phyloP scores from a whole-genome alignment of 2,329 filamentous ascomycete genomes.

The Sarocladiaceae sp. region DNA sequence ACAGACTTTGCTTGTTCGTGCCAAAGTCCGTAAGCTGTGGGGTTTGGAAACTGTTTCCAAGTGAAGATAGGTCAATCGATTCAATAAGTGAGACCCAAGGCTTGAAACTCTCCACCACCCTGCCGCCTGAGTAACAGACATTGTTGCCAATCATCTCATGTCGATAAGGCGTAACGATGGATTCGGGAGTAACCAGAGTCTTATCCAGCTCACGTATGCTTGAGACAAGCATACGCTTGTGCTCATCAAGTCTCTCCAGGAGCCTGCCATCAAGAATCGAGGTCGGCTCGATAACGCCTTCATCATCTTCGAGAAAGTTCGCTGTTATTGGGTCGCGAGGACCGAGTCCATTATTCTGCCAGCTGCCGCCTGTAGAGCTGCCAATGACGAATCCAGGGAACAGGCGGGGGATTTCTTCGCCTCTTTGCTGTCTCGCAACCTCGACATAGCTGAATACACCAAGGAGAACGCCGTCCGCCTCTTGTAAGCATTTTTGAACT shows the following conservation, averaged over 20 bases:
- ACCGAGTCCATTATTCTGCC: conserved; percentile 69
- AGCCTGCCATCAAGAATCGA: conserved; percentile 71
- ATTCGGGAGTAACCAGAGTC: conserved; percentile 71
- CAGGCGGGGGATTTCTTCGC: conserved; percentile 88
- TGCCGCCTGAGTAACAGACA: conserved; percentile 72
- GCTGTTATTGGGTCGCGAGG: conserved; percentile 70
- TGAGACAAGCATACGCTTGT: conserved; percentile 79
- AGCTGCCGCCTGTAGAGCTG: conserved; percentile 78
- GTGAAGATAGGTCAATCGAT: conserved; percentile 79
- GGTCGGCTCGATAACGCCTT: conserved; percentile 66
- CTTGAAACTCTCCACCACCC: conserved; percentile 82
- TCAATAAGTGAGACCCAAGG: conserved; percentile 88
- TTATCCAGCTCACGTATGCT: conserved; percentile 86
- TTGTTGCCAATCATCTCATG: conserved; percentile 80
- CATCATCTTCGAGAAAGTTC: conserved; percentile 81
- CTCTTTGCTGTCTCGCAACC: conserved; percentile 86
- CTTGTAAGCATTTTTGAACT: conserved; percentile 89
- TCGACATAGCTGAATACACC: conserved; percentile 97
- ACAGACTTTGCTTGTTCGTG: conserved; percentile 86
- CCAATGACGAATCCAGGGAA: conserved; percentile 91
- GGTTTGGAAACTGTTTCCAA: conserved; percentile 75
- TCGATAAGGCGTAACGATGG: conserved; percentile 71
- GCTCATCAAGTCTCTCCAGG: conserved; percentile 78
- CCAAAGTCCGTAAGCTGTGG: conserved; percentile 85
- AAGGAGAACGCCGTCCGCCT: conserved; percentile 92